These are phyloP conservation scores for Amanita rimosa DNA, from an alignment of 768 basidiomycete species.

Conservation along the genomic window DNA sequence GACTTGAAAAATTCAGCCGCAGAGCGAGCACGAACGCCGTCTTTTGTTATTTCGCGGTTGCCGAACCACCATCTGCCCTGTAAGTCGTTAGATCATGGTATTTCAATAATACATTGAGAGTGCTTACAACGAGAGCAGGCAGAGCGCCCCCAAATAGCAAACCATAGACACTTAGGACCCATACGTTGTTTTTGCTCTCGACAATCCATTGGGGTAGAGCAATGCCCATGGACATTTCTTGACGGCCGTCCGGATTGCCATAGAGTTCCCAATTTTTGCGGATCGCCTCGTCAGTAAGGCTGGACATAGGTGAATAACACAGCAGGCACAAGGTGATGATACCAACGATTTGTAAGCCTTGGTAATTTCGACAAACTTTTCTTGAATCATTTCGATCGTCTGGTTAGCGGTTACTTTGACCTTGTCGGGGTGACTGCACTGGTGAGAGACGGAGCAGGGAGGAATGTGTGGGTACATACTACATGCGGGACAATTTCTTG, in stretches of 20 bases:
- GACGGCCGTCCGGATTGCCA: constrained; percentile 95
- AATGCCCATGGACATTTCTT: constrained; percentile 89
- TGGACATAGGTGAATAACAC: neutral
- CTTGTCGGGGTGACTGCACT: constrained; percentile 77
- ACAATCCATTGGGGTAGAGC: constrained; percentile 92
- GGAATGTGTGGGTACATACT: constrained; percentile 11
- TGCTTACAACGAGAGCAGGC: constrained; percentile 68
- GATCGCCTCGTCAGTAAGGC: constrained; percentile 76
- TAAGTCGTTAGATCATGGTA: neutral
- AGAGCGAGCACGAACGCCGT: constrained; percentile 71
- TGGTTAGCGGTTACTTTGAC: constrained; percentile 73
- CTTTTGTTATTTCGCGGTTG: constrained; percentile 80
- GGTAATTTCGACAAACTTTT: constrained; percentile 84
- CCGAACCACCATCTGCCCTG: constrained; percentile 98
- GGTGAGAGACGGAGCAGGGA: too few relatives aligned
- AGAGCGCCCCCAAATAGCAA: constrained; percentile 80
- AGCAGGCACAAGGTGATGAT: neutral
- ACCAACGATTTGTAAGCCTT: constrained; percentile 94
- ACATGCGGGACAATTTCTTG: constrained; percentile 82
- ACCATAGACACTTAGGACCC: constrained; percentile 84
- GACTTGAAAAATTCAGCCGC: constrained; percentile 85
- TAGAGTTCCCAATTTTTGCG: constrained; percentile 84
- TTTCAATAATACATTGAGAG: neutral
- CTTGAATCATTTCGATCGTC: constrained; percentile 78
- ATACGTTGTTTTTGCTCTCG: constrained; percentile 82